Evolutionary conservation across 805 yeast genomes (phyloP).

Genomic region (Hanseniaspora mollemarum): DNA sequence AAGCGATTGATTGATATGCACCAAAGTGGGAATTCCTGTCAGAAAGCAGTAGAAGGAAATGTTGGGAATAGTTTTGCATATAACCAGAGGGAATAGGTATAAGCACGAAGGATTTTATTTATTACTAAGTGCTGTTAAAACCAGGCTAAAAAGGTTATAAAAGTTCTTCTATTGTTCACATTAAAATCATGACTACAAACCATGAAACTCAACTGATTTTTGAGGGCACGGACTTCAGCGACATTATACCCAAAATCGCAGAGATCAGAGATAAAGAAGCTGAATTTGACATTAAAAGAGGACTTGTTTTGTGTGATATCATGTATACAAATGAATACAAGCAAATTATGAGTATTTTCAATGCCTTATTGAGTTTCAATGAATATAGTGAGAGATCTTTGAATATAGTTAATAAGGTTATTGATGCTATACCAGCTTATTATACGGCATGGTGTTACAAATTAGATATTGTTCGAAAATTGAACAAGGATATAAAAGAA

Average conservation of each 20-base stretch:
- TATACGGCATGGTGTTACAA: slow-evolving; percentile 81
- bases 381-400: slow-evolving; percentile 67
- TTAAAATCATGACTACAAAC: too few relatives aligned
- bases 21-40: too few relatives aligned
- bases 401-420: slow-evolving; percentile 49
- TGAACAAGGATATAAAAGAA: slow-evolving; percentile 32
- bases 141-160: too few relatives aligned
- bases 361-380: slow-evolving; percentile 41
- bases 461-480: slow-evolving; percentile 37
- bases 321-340: slow-evolving; percentile 8
- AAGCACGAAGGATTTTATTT: too few relatives aligned
- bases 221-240: slow-evolving; percentile 5
- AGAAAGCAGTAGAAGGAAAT: too few relatives aligned
- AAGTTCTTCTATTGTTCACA: too few relatives aligned
- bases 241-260: slow-evolving; percentile 1
- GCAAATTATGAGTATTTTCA: slow-evolving; percentile 5
- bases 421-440: slow-evolving; percentile 71
- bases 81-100: too few relatives aligned
- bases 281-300: neutral
- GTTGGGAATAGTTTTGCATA: too few relatives aligned
- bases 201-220: too few relatives aligned
- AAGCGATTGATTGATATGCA: too few relatives aligned
- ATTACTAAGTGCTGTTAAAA: too few relatives aligned
- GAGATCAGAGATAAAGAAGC: neutral
- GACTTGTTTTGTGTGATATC: slow-evolving; percentile 9